Evolutionary conservation across 192 early-diverging fungal species (phyloP), one percentile per base, ranked within the genome.

Genomic region (Coemansia sp.): DNA sequence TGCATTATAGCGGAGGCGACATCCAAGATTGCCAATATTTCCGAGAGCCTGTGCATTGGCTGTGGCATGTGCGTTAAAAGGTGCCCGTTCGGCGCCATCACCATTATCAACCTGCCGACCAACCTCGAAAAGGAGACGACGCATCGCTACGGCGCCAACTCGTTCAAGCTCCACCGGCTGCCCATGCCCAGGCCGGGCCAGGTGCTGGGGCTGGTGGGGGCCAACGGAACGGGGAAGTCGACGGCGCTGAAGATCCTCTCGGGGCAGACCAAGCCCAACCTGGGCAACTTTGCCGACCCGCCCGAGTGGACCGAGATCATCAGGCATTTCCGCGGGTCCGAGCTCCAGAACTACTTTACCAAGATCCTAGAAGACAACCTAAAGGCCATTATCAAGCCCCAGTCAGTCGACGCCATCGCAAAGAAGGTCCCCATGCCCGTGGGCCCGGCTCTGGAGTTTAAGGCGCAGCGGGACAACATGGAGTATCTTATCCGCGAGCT

Each of bases 261-360:
- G 14, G 94, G 95, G 48, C 92, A 92, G 77, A 82, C 94, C 68
- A 98, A 98, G 88, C 96, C 96, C 37, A 98, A 98, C 74, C 86
- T 98, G 79, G 96, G 96, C 24, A 66, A 83, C 31, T 98, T 86
- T 63, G 88, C 86, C 8, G 70, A 90, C 66, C 90, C 93, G 48
- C 94, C 95, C 21, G 94, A 97, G 69, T 97, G 95, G 95, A 88
- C 95, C 74, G 95, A 95, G 72, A 95, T 98, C 65, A 77, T 98
- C 39, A 93, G 91, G 77, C 87, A 95, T 71, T 98, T 98, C 87
- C 92, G 96, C 64, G 96, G 96, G 59, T 92, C 89, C 36, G 96
- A 96, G 83, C 82, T 98, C 77, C 96, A 98, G 80, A 98, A 97
- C 88, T 98, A 94, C 85, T 98, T 98, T 71, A 97, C 94, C 60